Conservation (phyloP, 495 filamentous ascomycete genomes). For the Podospora didyma region DNA sequence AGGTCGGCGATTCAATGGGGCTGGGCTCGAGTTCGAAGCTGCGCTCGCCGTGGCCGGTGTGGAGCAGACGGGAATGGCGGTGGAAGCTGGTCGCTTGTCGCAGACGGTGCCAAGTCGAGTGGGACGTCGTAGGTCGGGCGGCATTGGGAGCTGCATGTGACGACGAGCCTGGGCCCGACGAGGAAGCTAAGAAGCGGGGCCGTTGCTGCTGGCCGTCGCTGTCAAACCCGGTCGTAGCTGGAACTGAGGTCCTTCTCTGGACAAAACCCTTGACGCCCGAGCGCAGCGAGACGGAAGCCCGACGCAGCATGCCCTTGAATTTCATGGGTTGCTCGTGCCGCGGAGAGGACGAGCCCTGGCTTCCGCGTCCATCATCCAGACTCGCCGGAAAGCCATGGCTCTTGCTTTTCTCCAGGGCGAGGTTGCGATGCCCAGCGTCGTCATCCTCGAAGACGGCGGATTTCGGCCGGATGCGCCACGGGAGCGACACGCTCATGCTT, state of each 20-base stretch:
- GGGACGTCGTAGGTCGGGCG: conserved; percentile 40
- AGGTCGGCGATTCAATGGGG: conserved; percentile 32
- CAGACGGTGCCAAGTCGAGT: conserved; percentile 44
- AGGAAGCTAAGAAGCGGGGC: conserved; percentile 15
- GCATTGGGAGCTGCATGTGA: background rate
- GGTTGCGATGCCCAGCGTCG: conserved; percentile 11
- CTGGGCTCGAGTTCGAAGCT: conserved; percentile 28
- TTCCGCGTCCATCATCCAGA: conserved; percentile 11
- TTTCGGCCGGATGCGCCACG: conserved; percentile 33
- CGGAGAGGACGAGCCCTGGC: conserved; percentile 2
- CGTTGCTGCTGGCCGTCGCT: conserved; percentile 23
- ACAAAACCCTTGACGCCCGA: conserved; percentile 39
- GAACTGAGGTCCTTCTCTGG: conserved; percentile 43
- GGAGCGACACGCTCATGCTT: conserved; percentile 35
- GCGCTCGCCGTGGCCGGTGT: conserved; percentile 30
- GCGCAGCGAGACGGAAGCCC: conserved; percentile 45
- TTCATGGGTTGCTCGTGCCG: conserved; percentile 21
- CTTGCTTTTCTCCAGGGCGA: conserved; percentile 28
- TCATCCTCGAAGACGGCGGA: conserved; percentile 19
- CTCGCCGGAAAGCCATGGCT: conserved; percentile 24
- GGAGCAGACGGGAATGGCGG: conserved; percentile 38
- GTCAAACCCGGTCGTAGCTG: conserved; percentile 27
- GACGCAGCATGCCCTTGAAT: conserved; percentile 44
- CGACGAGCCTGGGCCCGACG: conserved; percentile 10
- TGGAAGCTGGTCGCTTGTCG: conserved; percentile 47